Percentiles rank a stretch among this genome's conserved stretches.
Conservation (phyloP, 352 stramenopile species). For the Globisporangium barbulae region DNA sequence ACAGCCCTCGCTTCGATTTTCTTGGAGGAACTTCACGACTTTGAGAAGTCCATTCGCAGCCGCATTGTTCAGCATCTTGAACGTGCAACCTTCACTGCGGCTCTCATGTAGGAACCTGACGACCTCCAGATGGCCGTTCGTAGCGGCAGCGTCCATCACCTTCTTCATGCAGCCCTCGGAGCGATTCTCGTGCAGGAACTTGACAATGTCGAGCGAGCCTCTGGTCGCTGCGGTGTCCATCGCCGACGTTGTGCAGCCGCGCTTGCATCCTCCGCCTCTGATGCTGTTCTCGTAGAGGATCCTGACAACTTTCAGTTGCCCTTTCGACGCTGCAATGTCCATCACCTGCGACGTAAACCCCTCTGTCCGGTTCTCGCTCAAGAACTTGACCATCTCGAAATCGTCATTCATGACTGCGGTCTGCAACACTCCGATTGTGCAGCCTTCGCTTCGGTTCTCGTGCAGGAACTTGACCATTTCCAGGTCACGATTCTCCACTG, state of each 20-base stretch:
- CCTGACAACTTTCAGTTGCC: background rate
- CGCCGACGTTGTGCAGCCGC: background rate
- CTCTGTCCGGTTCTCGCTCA: background rate
- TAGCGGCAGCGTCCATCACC: too few species aligned
- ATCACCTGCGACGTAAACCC: background rate
- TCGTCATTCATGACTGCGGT: background rate
- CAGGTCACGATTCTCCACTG: background rate
- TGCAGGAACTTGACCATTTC: background rate
- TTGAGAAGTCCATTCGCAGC: background rate
- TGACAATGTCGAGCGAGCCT: background rate
- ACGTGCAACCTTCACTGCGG: background rate
- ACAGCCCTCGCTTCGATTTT: too few species aligned
- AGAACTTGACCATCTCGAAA: background rate
- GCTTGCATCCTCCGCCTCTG: background rate
- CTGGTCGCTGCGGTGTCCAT: background rate
- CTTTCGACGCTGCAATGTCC: background rate
- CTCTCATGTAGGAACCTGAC: background rate
- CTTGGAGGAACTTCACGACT: background rate
- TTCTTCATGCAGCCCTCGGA: too few species aligned
- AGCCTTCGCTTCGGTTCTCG: background rate
- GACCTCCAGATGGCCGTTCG: background rate
- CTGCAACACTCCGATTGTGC: background rate
- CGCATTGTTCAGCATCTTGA: background rate
- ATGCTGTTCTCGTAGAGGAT: background rate
- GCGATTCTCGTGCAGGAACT: too few species aligned